Evolutionary conservation across 2,329 filamentous ascomycete genomes (phyloP), one percentile per base, ranked within the genome.

Genomic region (Elsinoe perseae): DNA sequence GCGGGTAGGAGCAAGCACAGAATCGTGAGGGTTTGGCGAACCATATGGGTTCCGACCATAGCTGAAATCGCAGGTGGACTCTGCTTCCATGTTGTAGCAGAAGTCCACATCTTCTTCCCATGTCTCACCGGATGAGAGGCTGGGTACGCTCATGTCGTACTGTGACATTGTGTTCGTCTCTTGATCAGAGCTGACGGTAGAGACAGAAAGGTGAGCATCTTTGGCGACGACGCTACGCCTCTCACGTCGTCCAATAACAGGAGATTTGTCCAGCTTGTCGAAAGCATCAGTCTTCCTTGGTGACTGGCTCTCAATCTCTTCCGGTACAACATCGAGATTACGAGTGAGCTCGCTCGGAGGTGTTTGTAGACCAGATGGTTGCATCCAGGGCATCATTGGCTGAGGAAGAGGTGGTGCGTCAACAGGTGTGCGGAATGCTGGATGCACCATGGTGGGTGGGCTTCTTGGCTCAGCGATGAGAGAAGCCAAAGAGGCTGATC

Each of bases 101-200:
- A 79, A 83, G 61, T 83, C 80, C 56, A 84, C 79, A 58, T 82
- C 80, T 36, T 81, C 80, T 62, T 84, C 80, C 81, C 81, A 84
- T 1, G 76, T 77, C 12, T 67, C 67, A 50, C 75, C 73, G 25
- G 70, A 61, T n/a, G 57, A 56, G 23, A 61, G 32, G 28, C 57
- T 59, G 18, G 59, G 59, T 10, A 59, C 48, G 10, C 53, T 59
- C 21, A 50, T 56, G 38, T 61, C 57, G 30, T 56, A 53, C 14
- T 53, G 50, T 18, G 50, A 53, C 21, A 44, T 56, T 20, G 53
- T 56, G 42, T 34, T 56, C 3, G 53, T 56, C 16, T 56, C 53
- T 34, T 56, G 53, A 21, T 56, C 53, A 23, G 53, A 56, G 38
- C 53, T 21, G 27, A 46, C 23, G 9, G 53, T 46, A 3, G 40